Conservation (phyloP, 2,329 filamentous ascomycete genomes). For the Diaporthe citri region DNA sequence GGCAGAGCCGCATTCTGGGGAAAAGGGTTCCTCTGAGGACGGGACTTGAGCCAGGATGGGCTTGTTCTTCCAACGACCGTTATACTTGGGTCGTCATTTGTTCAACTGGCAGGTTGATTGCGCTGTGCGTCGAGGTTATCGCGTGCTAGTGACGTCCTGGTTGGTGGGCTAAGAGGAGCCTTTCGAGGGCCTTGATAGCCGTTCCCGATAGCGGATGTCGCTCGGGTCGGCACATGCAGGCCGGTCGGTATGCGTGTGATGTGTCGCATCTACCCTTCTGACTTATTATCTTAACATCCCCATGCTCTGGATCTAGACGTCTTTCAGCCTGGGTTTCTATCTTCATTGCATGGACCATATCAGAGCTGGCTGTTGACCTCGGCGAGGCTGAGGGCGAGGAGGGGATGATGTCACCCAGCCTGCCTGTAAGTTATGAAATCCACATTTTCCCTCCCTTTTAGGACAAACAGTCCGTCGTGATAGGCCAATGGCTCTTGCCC, state of each 20-base stretch:
- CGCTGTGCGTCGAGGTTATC: constrained; percentile 1
- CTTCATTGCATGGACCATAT: background rate
- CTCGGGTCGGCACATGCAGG: constrained; percentile 15
- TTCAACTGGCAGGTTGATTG: background rate
- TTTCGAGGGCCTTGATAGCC: background rate
- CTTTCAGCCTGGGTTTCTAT: background rate
- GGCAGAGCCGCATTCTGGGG: constrained; percentile 28
- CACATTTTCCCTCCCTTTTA: constrained; percentile 9
- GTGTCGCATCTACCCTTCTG: background rate
- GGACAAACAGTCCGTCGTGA: background rate
- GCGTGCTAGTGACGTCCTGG: constrained; percentile 13
- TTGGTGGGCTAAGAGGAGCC: background rate
- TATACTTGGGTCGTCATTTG: no score
- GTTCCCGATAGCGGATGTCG: constrained; percentile 21
- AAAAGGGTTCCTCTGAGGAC: background rate
- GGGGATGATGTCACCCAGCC: constrained; percentile 36
- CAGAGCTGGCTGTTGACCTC: background rate
- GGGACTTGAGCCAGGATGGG: background rate
- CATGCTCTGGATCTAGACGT: background rate
- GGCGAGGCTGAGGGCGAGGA: constrained; percentile 18
- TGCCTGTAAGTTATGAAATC: background rate
- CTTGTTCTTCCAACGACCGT: background rate
- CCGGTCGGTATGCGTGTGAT: background rate
- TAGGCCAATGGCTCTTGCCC: constrained; percentile 35
- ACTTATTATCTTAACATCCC: background rate